Conservation (phyloP, 108 stramenopile genomes). For the Phaeodactylum tricornutum region DNA sequence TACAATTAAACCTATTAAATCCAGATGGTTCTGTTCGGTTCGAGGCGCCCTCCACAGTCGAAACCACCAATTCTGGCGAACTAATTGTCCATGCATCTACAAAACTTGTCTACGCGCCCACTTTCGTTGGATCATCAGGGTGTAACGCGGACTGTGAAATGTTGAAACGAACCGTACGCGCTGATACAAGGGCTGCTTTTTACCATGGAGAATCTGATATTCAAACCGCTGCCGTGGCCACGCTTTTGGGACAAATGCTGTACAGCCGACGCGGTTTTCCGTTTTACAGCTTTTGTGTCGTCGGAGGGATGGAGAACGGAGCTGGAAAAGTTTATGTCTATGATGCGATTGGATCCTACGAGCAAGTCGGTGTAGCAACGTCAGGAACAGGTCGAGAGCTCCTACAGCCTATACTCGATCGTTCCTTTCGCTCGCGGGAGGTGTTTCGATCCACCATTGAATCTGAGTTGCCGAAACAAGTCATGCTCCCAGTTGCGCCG, state of each 20-base stretch:
- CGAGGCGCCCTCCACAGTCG: neutral
- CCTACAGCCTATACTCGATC: conserved; percentile 76
- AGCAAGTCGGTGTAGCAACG: conserved; percentile 69
- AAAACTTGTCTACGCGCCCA: conserved; percentile 14
- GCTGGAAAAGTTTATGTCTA: conserved; percentile 59
- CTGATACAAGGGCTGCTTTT: conserved; percentile 37
- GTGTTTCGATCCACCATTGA: neutral
- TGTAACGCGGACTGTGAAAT: conserved; percentile 72
- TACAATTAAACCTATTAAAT: conserved; percentile 1
- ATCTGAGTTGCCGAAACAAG: neutral
- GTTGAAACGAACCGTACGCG: conserved; percentile 42
- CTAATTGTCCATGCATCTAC: neutral
- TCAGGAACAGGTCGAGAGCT: conserved; percentile 70
- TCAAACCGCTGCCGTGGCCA: conserved; percentile 34
- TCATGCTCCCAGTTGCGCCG: neutral
- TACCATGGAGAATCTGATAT: conserved; percentile 9
- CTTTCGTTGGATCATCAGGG: conserved; percentile 60
- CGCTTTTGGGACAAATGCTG: conserved; percentile 49
- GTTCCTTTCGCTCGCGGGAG: conserved; percentile 30
- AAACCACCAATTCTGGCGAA: neutral
- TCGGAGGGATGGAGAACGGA: conserved; percentile 36
- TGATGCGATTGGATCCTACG: conserved; percentile 83
- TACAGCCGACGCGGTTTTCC: conserved; percentile 71
- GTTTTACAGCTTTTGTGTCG: conserved; percentile 76
- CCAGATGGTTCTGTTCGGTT: conserved; percentile 25